Base-by-base conservation (phyloP, 2,329 filamentous ascomycete genomes). In the Graphilbum sp. region DNA sequence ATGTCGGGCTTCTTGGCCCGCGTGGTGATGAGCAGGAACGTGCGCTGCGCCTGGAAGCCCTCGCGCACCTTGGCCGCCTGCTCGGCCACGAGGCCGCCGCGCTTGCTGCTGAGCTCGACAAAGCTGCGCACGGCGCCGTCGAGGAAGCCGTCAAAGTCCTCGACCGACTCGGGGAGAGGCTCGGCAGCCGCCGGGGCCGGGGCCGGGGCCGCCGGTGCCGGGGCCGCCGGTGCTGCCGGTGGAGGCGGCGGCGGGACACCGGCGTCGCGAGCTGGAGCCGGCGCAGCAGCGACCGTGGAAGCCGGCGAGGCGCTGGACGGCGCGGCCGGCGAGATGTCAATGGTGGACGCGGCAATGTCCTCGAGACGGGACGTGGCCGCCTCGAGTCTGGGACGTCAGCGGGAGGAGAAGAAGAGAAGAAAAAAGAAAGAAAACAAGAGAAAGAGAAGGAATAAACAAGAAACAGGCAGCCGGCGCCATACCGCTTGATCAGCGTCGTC, bases 401-500 rank as follows among this genome's bases (percentile, higher is more conserved):
- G 56, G 47, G 23, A 19, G 9, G 24, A 12, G 4, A 18, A 29
- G 18, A 23, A 29, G 19, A 9, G 19, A 20, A 37, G 3, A 24
- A 16, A 15, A 19, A 27, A 20, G 6, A 3, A 24, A 17, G 13
- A 13, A 13, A 20, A 9, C 6, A 43, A 37, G 44, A 62, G n/a
- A n/a, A n/a, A n/a, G n/a, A n/a, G n/a, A n/a, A n/a, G n/a, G n/a
- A n/a, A n/a, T n/a, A n/a, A n/a, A n/a, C n/a, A n/a, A n/a, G n/a
- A n/a, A n/a, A n/a, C n/a, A n/a, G n/a, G n/a, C n/a, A n/a, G n/a
- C n/a, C n/a, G n/a, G n/a, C n/a, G n/a, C n/a, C n/a, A n/a, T 72
- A 96, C 90, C 90, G 77, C 72, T 98, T 98, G 66, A 98, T 95
- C 53, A 98, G 74, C 39, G 90, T 98, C 27, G 86, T 92, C 45